Percentiles rank a stretch among this genome's conserved stretches.
These are phyloP conservation scores for Globisporangium mamillatum DNA, from an alignment of 352 stramenopile genomes.

Conservation along the genomic window DNA sequence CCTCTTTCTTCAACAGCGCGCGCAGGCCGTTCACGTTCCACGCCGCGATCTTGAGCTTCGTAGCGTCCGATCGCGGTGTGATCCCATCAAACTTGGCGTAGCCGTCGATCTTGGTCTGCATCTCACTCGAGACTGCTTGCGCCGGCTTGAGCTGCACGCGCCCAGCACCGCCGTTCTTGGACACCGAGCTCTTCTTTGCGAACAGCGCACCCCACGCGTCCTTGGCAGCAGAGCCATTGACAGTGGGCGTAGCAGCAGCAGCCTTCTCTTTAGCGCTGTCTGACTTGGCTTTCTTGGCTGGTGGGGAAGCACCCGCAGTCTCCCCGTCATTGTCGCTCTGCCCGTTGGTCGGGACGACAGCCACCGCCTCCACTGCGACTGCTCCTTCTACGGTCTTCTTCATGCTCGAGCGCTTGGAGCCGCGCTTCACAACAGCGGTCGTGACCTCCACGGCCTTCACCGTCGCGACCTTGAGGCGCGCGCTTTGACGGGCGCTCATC, in stretches of 20 bases:
- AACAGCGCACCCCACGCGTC: conserved; percentile 48
- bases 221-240: conserved; percentile 13
- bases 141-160: conserved; percentile 23
- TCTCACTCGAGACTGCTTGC: conserved; percentile 28
- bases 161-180: background rate
- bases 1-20: conserved; percentile 68
- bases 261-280: background rate
- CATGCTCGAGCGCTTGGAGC: background rate
- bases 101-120: conserved; percentile 45
- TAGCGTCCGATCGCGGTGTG: conserved; percentile 17
- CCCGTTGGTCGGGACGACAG: background rate
- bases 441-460: conserved; percentile 16
- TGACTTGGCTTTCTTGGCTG: conserved; percentile 6
- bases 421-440: conserved; percentile 1
- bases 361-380: background rate
- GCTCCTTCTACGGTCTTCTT: conserved; percentile 10
- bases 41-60: conserved; percentile 49
- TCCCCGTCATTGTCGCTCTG: background rate
- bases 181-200: conserved; percentile 14
- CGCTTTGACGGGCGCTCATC: conserved; percentile 30
- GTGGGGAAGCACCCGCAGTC: background rate
- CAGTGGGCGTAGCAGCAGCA: background rate
- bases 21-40: conserved; percentile 87
- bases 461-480: conserved; percentile 31
- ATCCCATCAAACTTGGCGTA: conserved; percentile 55